Base-by-base conservation (phyloP, 2,329 filamentous ascomycete genomes). In the Sporothrix pseudoabietina region DNA sequence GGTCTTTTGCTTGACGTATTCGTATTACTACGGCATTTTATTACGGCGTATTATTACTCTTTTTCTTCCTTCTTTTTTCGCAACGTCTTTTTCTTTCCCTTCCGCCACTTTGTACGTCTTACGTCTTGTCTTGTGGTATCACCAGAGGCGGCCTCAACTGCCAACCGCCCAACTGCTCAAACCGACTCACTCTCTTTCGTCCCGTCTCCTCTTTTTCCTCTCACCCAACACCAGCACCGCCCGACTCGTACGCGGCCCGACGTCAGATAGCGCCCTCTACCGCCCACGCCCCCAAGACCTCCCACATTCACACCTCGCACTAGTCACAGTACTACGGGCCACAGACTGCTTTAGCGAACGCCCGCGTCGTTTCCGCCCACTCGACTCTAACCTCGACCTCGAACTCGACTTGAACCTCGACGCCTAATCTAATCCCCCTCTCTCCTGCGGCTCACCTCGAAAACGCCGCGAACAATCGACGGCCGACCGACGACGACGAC, bases 251-350 rank as follows among this genome's bases (percentile, higher is more conserved):
- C 65, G 65, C 65, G 65, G 65, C 65, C 65, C 65, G 65, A 68
- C 65, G 65, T 52, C 65, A 68, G 65, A 68, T 68, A 68, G 65
- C 65, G 65, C 65, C 63, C 44, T n/a, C 16, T n/a, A 22, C 52
- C 26, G 26, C 26, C 35, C 4, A 35, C 61, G 57, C 61, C 16
- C 35, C 61, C n/a, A 66, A 41, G 61, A 39, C 61, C 61, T 66
- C 61, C 61, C 59, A 61, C 41, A 44, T 9, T 5, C 19, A 41
- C 35, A 63, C 26, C 26, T 26, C 26, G 26, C 26, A 26, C 26
- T 26, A 26, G 26, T 26, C 26, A 26, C 26, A 26, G 26, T 26
- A 26, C 26, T 26, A 65, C n/a, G 61, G 12, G 19, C 44, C 61
- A 65, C 61, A 65, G 44, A 22, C 59, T 22, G n/a, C n/a, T 26